phyloP scores from a whole-genome alignment of 2,329 filamentous ascomycete species.

The Fusarium subtropicale region DNA sequence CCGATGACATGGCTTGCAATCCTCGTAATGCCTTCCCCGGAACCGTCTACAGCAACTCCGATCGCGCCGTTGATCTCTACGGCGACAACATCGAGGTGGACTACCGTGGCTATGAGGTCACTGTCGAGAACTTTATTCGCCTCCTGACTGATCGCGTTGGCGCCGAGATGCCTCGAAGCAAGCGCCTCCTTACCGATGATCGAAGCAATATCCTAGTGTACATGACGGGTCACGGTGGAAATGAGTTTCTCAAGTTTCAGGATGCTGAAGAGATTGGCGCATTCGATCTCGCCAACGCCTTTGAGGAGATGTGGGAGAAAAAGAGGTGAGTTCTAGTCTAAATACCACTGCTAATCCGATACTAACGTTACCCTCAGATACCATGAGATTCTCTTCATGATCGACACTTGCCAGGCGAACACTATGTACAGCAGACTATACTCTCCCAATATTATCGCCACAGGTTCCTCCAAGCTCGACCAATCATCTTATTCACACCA shows the following conservation, averaged over 20 bases:
- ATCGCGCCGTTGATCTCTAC: constrained; percentile 94
- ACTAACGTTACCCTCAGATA: constrained; percentile 66
- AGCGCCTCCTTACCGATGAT: constrained; percentile 92
- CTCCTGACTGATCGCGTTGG: constrained; percentile 93
- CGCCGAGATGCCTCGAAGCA: constrained; percentile 94
- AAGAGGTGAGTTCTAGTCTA: constrained; percentile 70
- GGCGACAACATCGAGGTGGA: constrained; percentile 99
- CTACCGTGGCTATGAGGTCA: constrained; percentile 97
- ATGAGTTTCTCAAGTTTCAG: constrained; percentile 98
- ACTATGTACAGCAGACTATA: constrained; percentile 99
- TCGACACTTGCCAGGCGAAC: constrained; percentile 99
- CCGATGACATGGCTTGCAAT: constrained; percentile 99
- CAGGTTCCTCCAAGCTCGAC: constrained; percentile 94
- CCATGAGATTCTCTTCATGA: constrained; percentile 99
- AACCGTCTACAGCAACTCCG: constrained; percentile 98
- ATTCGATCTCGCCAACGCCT: constrained; percentile 95
- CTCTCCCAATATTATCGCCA: constrained; percentile 97
- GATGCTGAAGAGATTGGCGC: constrained; percentile 97
- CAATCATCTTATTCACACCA: constrained; percentile 98
- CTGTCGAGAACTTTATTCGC: constrained; percentile 98
- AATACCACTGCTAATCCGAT: constrained; percentile 31
- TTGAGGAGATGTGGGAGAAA: constrained; percentile 99
- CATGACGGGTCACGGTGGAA: constrained; percentile 98
- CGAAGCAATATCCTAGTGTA: constrained; percentile 97
- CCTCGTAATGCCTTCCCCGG: constrained; percentile 97